A percentile compares a stretch with the other conserved stretches of the same genome.
Evolutionary conservation across 1,284 basidiomycete species (phyloP).

Genomic region (Exobasidium rhododendri): DNA sequence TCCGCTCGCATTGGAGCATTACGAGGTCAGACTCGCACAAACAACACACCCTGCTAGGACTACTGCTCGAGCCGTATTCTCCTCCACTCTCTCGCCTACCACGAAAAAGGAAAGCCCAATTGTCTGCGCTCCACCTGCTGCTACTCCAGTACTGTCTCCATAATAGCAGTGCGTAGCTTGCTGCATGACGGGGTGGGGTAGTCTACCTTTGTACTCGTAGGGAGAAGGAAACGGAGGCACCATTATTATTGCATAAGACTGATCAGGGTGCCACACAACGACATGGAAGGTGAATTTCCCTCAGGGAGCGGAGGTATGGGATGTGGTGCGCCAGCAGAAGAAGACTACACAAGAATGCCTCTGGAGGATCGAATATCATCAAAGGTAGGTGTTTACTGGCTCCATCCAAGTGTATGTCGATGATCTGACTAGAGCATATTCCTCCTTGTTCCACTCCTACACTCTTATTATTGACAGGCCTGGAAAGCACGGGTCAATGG

Average conservation of each 20-base stretch:
- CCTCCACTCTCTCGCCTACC: too few relatives aligned
- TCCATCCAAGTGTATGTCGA: background rate
- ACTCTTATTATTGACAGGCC: too few relatives aligned
- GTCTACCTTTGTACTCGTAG: background rate
- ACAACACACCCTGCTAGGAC: too few relatives aligned
- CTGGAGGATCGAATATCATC: conserved; percentile 79
- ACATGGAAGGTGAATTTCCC: conserved; percentile 27
- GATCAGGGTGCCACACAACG: background rate
- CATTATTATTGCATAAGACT: background rate
- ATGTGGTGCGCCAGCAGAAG: conserved; percentile 60
- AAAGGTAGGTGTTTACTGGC: conserved; percentile 62
- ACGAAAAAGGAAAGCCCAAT: too few relatives aligned
- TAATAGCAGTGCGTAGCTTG: too few relatives aligned
- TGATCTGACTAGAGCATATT: background rate
- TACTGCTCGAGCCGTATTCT: too few relatives aligned
- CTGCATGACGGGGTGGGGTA: background rate
- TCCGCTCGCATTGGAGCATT: too few relatives aligned
- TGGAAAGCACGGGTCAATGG: conserved; percentile 96
- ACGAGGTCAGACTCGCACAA: too few relatives aligned
- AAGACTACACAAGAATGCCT: conserved; percentile 82
- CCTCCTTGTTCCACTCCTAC: too few relatives aligned
- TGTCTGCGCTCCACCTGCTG: too few relatives aligned
- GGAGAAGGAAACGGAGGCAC: background rate
- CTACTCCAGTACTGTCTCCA: too few relatives aligned
- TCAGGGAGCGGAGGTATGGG: conserved; percentile 18